Conservation (phyloP, 805 yeast species). For the Grigorovia humatica region DNA sequence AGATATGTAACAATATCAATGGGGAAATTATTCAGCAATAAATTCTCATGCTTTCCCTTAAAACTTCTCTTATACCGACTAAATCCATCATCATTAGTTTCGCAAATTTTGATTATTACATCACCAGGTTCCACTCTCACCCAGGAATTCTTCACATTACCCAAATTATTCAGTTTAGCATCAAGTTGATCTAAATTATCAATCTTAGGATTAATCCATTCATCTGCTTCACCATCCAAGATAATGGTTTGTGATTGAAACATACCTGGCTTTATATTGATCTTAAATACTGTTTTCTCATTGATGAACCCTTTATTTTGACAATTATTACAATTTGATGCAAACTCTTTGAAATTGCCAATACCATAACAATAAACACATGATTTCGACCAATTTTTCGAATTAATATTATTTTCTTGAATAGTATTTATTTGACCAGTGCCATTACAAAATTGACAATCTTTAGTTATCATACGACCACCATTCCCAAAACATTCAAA, state of each 20-base stretch:
- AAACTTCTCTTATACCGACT: slow-evolving; percentile 10
- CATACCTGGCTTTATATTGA: slow-evolving; percentile 49
- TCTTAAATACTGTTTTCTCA: slow-evolving; percentile 40
- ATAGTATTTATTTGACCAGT: not conserved
- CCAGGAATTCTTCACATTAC: slow-evolving; percentile 1
- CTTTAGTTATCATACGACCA: not conserved
- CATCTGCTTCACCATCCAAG: slow-evolving; percentile 55
- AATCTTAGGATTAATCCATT: slow-evolving; percentile 30
- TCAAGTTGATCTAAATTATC: slow-evolving; percentile 15
- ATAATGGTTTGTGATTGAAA: slow-evolving; percentile 41
- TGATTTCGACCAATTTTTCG: slow-evolving; percentile 2
- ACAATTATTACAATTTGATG: slow-evolving; percentile 36
- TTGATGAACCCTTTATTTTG: slow-evolving; percentile 37
- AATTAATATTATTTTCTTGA: not conserved
- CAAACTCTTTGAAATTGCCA: slow-evolving; percentile 33
- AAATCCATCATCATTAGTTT: slow-evolving; percentile 5
- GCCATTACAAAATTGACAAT: not conserved
- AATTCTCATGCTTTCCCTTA: slow-evolving; percentile 34
- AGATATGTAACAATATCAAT: slow-evolving; percentile 46
- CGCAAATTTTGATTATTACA: slow-evolving; percentile 42
- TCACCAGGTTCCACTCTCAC: slow-evolving; percentile 48
- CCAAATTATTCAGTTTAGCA: not conserved
- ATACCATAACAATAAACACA: slow-evolving; percentile 35
- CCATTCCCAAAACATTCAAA: slow-evolving; percentile 35
- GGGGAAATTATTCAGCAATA: slow-evolving; percentile 33